Evolutionary conservation across 441 rosid genomes (phyloP).

Genomic region (Bocquillonia castaneifolia): DNA sequence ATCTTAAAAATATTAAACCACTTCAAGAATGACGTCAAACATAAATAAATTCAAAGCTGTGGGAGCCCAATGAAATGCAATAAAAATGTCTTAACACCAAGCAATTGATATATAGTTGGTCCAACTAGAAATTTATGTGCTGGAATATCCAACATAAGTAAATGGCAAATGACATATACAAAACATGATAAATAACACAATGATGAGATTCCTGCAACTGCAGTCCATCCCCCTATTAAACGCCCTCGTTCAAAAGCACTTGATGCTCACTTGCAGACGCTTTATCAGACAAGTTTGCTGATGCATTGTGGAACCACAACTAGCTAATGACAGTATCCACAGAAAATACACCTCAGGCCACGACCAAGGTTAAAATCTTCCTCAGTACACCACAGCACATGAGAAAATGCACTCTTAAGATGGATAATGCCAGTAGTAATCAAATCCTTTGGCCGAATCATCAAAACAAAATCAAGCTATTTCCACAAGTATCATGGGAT

Average conservation of each 20-base stretch:
- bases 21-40: no score
- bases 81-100: not conserved
- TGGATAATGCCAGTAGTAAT: not conserved
- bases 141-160: not conserved
- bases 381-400: not conserved
- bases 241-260: not conserved
- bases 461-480: conserved; percentile 14
- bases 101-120: not conserved
- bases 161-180: not conserved
- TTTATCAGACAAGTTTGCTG: not conserved
- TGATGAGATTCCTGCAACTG: not conserved
- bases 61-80: not conserved
- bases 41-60: no score
- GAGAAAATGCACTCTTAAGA: not conserved
- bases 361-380: not conserved
- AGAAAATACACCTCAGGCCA: not conserved
- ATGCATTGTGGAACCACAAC: not conserved
- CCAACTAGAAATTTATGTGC: not conserved
- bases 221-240: not conserved
- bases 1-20: no score
- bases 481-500: not conserved
- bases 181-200: not conserved
- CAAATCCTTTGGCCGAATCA: conserved; percentile 18
- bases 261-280: not conserved
- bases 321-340: not conserved